Conservation (phyloP, 75 land plant genomes). For the Ceratopteris richardii region DNA sequence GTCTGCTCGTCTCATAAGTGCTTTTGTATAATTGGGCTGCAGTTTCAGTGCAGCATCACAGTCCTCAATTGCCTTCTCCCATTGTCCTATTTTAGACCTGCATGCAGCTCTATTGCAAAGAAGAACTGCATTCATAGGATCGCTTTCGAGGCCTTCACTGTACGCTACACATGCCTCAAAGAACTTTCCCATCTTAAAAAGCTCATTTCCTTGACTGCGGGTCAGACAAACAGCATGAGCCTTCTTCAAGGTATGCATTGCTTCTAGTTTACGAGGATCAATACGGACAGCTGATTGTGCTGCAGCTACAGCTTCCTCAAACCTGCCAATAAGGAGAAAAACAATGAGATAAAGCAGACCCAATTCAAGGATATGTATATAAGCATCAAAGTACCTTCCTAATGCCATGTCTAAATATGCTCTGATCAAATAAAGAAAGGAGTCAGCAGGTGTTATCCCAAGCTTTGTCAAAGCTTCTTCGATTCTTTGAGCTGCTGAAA, state of each 20-base stretch:
- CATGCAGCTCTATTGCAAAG: conserved; percentile 92
- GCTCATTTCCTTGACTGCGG: conserved; percentile 53
- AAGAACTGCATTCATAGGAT: conserved; percentile 64
- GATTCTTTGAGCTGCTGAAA: conserved; percentile 34
- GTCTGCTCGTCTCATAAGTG: conserved; percentile 63
- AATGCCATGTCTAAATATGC: conserved; percentile 76
- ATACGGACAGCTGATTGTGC: conserved; percentile 54
- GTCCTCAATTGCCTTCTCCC: conserved; percentile 89
- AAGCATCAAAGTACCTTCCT: conserved; percentile 49
- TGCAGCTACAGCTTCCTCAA: conserved; percentile 61
- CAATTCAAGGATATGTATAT: no score
- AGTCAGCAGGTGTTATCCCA: conserved; percentile 49
- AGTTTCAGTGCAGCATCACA: conserved; percentile 65
- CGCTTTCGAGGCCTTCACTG: conserved; percentile 66
- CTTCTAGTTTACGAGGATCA: conserved; percentile 52
- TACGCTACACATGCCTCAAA: conserved; percentile 65
- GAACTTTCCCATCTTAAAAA: conserved; percentile 53
- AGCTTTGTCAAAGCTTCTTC: conserved; percentile 24
- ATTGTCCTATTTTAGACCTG: conserved; percentile 75
- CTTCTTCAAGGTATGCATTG: conserved; percentile 20
- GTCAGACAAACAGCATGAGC: conserved; percentile 49
- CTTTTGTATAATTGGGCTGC: conserved; percentile 60
- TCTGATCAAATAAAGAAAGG: conserved; percentile 43
- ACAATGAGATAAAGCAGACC: no score
- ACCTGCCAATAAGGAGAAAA: conserved; percentile 32